Evolutionary conservation across 2,329 filamentous ascomycete species (phyloP).

Genomic region (Penicillium digitatum): DNA sequence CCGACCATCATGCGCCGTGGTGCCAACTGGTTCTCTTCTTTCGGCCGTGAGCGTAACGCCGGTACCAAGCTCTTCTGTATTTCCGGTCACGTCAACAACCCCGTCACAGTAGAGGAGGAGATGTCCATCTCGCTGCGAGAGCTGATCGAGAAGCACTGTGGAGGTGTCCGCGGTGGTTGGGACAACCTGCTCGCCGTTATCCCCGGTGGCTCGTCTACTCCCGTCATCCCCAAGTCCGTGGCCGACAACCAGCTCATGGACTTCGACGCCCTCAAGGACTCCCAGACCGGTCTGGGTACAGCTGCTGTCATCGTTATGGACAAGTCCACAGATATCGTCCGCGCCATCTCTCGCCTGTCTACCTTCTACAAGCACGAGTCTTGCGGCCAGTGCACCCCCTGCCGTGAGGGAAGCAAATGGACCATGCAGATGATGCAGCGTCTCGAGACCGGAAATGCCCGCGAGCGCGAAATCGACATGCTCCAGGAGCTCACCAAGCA

Average conservation of each 20-base stretch:
- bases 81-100: conserved; percentile 98
- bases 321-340: conserved; percentile 92
- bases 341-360: conserved; percentile 84
- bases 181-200: conserved; percentile 95
- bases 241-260: conserved; percentile 98
- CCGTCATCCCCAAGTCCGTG: conserved; percentile 81
- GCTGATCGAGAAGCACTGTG: conserved; percentile 97
- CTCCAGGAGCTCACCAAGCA: conserved; percentile 98
- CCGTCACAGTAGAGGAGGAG: conserved; percentile 95
- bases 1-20: conserved; percentile 94
- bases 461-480: conserved; percentile 96
- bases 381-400: conserved; percentile 98
- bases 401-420: conserved; percentile 98
- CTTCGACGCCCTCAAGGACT: conserved; percentile 97
- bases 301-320: conserved; percentile 99
- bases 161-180: conserved; percentile 93
- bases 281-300: conserved; percentile 92
- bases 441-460: conserved; percentile 85
- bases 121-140: conserved; percentile 97
- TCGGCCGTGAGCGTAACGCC: conserved; percentile 92
- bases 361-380: conserved; percentile 99
- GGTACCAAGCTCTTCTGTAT: conserved; percentile 99
- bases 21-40: conserved; percentile 85
- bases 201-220: conserved; percentile 92
- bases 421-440: conserved; percentile 98